Conservation (phyloP, 148 eudicot species). For the Rhododendron kiyosumense region DNA sequence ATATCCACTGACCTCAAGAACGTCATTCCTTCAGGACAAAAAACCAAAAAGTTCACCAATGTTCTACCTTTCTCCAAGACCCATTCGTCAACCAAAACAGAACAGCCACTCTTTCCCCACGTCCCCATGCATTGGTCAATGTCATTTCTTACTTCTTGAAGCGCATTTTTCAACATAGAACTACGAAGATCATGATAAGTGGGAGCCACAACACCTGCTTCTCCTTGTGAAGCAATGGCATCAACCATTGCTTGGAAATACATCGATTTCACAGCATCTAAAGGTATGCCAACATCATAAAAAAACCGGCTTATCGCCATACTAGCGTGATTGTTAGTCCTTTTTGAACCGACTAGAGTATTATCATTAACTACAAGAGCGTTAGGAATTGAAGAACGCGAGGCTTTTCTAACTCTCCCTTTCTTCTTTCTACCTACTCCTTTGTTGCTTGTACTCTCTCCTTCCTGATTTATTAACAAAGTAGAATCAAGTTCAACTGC, state of each 20-base stretch:
- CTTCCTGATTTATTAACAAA: conserved; percentile 34
- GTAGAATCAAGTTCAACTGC: conserved; percentile 36
- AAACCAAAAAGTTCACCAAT: conserved; percentile 46
- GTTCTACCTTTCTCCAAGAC: conserved; percentile 51
- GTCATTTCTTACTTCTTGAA: conserved; percentile 66
- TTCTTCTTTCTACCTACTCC: conserved; percentile 48
- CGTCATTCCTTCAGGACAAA: conserved; percentile 72
- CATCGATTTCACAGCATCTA: conserved; percentile 68
- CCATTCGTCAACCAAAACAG: conserved; percentile 72
- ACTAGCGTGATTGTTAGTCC: conserved; percentile 38
- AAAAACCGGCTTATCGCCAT: conserved; percentile 77
- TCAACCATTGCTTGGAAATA: conserved; percentile 93
- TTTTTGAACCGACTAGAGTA: conserved; percentile 25
- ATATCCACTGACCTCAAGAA: conserved; percentile 74
- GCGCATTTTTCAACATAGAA: conserved; percentile 62
- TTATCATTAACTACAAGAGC: conserved; percentile 14
- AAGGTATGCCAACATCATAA: conserved; percentile 70
- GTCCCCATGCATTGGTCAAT: conserved; percentile 50
- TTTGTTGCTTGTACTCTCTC: conserved; percentile 28
- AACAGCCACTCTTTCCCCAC: conserved; percentile 76
- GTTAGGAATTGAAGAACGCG: conserved; percentile 16
- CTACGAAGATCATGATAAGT: conserved; percentile 76
- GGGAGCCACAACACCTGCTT: conserved; percentile 50
- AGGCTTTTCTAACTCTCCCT: conserved; percentile 53
- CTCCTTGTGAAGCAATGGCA: conserved; percentile 80